Evolutionary conservation across 306 rosid species (phyloP), one percentile per base, ranked within the genome.

Genomic region (Comarum palustre): DNA sequence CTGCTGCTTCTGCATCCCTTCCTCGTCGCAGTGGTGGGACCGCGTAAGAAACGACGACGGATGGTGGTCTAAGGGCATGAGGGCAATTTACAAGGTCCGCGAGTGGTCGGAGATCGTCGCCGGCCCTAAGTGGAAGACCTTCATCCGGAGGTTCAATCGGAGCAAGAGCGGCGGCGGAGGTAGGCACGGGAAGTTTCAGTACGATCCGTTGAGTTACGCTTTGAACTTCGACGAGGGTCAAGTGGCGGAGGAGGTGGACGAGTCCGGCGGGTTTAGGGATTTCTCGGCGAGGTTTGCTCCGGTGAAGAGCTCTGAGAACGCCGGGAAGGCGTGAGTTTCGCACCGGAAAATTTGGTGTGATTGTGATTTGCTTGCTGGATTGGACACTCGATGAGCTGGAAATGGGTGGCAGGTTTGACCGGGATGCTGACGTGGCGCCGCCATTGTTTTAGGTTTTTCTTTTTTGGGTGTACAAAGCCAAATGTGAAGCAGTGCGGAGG

Each of bases 71-170:
- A 82, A 85, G 0, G 97, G 97, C 2, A 2, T 88, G 43, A 75
- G 68, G 19, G 92, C 87, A 0, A 34, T 91, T 34, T 88, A 73
- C 87, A 91, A 91, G 80, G 50, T 94, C 38, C 90, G 97, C 0
- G 91, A 88, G 78, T 84, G 96, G 96, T 91, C 97, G 6, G 99
- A 94, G 90, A 86, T 94, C 61, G 89, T 94, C 36, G 99, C 99
- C 8, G 99, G 99, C 0, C 99, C 99, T 0, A 83, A 71, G 74
- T 94, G 99, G 99, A 94, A 94, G 85, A 94, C 97, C 19, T 89
- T 94, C 79, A 89, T 94, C 4, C 87, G 98, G 6, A 77, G 92
- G 4, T 86, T 94, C 57, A 94, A 89, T 51, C 71, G 91, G 47
- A 82, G 52, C 84, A 81, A 79, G 52, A 75, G 85, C 71, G 72